These are phyloP conservation scores for Fusarium haematococcum DNA, from an alignment of 2,329 filamentous ascomycete species.

Conservation along the genomic window DNA sequence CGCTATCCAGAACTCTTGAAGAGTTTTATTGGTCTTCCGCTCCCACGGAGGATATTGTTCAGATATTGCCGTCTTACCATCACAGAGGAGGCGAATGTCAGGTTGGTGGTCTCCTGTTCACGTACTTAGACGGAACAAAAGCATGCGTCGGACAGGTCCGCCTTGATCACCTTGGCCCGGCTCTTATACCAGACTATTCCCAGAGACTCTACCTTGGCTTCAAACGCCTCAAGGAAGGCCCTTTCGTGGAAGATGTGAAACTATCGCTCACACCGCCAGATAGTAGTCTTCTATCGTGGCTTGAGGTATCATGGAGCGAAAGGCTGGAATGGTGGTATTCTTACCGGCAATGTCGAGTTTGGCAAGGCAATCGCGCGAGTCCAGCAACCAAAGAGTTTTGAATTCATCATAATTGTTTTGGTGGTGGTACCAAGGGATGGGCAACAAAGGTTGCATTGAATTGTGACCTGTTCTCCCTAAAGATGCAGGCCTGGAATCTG, in stretches of 20 bases:
- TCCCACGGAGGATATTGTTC: neutral
- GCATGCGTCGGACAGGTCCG: neutral
- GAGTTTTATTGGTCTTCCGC: neutral
- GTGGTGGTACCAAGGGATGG: too few relatives aligned
- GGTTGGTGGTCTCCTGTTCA: neutral
- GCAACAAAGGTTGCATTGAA: too few relatives aligned
- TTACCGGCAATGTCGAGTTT: neutral
- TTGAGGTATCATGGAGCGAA: neutral
- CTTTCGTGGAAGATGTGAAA: neutral
- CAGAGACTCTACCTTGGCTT: neutral
- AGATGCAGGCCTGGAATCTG: too few relatives aligned
- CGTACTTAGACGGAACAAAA: neutral
- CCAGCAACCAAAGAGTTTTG: too few relatives aligned
- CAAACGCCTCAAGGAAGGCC: neutral
- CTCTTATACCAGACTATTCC: neutral
- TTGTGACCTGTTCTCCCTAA: too few relatives aligned
- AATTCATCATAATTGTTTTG: too few relatives aligned
- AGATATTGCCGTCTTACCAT: neutral
- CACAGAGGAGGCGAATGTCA: neutral
- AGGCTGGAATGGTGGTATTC: neutral
- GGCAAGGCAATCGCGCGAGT: neutral
- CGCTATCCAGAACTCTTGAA: neutral
- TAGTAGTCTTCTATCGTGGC: neutral
- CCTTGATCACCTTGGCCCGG: neutral
- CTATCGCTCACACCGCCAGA: neutral